Conservation (phyloP, 148 eudicot genomes). For the Selenicereus undatus region DNA sequence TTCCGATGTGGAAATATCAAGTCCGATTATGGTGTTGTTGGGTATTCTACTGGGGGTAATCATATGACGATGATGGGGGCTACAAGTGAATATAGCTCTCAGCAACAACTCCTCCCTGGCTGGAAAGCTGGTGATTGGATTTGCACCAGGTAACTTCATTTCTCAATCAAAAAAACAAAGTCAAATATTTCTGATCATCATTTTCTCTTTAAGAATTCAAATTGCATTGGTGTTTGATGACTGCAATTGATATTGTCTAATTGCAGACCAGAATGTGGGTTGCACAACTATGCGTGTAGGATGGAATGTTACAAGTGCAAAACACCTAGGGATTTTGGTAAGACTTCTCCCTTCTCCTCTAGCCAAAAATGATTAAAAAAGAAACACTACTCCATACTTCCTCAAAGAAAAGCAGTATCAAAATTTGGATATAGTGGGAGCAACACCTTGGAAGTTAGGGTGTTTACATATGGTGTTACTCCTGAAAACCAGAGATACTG, state of each 20-base stretch:
- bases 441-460: no score
- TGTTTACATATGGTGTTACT: no score
- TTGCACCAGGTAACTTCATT: slow-evolving; percentile 39
- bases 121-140: slow-evolving; percentile 79
- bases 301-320: slow-evolving; percentile 59
- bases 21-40: slow-evolving; percentile 24
- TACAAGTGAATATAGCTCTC: slow-evolving; percentile 9
- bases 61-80: slow-evolving; percentile 11
- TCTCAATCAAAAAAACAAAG: neutral
- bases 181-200: neutral
- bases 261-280: slow-evolving; percentile 49
- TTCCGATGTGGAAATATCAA: slow-evolving; percentile 45
- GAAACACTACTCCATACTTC: no score
- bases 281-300: slow-evolving; percentile 63
- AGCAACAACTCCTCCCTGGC: slow-evolving; percentile 42
- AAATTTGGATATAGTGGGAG: no score
- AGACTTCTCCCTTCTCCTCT: slow-evolving; percentile 20
- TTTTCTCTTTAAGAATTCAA: neutral
- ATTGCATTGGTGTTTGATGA: neutral
- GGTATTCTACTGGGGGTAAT: slow-evolving; percentile 26
- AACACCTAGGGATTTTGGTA: slow-evolving; percentile 47
- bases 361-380: neutral
- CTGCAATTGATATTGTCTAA: neutral
- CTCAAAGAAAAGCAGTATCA: no score
- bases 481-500: neutral